A percentile compares a stretch with the other conserved stretches of the same genome.
Conservation (phyloP, 139 green algal species). For the Eudorina sp. region DNA sequence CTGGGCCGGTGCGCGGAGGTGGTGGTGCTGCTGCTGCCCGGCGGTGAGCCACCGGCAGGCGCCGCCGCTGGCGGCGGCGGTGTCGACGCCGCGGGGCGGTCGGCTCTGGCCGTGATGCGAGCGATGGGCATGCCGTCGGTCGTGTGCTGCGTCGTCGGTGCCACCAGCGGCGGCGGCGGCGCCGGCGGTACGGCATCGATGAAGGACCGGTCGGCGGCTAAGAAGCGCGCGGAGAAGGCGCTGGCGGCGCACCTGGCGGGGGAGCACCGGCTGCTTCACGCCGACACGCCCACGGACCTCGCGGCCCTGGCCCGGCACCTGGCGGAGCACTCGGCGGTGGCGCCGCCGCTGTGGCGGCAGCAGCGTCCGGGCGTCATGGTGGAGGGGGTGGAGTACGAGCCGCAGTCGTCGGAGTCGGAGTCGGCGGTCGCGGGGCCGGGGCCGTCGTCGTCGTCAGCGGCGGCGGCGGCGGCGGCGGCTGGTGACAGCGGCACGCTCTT, state of each 20-base stretch:
- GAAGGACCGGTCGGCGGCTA: constrained; percentile 82
- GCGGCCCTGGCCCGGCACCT: constrained; percentile 80
- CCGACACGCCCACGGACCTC: constrained; percentile 69
- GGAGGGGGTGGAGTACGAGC: constrained; percentile 67
- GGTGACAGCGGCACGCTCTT: constrained; percentile 60
- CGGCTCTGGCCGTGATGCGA: constrained; percentile 77
- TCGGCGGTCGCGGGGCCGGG: constrained; percentile 17
- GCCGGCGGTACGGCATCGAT: constrained; percentile 50
- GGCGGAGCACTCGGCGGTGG: constrained; percentile 57
- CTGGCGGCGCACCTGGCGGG: constrained; percentile 69
- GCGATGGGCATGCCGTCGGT: constrained; percentile 80
- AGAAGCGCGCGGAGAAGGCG: constrained; percentile 80
- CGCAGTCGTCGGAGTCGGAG: background rate
- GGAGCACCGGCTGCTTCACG: constrained; percentile 70
- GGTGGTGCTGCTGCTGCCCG: constrained; percentile 77
- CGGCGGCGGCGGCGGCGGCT: constrained; percentile 15
- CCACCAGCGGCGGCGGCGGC: background rate
- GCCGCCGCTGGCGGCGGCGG: background rate
- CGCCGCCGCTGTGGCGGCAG: constrained; percentile 79
- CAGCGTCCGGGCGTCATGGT: constrained; percentile 81
- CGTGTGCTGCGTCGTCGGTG: constrained; percentile 47
- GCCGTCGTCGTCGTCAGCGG: constrained; percentile 15
- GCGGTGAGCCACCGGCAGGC: constrained; percentile 46
- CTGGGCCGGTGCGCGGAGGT: constrained; percentile 70
- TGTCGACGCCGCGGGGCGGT: constrained; percentile 68